phyloP scores from a whole-genome alignment of 345 rosid genomes.

The Boechera divaricarpa region DNA sequence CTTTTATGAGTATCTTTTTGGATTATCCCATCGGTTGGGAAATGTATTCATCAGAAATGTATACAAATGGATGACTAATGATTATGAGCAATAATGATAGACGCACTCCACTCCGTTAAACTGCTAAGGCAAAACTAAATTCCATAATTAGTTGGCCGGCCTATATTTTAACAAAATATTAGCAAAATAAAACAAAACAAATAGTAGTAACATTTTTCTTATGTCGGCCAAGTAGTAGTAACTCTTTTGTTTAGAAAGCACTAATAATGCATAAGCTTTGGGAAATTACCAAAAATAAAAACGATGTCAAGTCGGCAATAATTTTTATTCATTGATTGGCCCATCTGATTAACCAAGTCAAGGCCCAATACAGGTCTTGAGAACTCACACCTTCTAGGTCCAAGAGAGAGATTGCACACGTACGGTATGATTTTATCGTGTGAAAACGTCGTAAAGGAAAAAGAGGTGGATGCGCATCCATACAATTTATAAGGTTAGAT shows the following conservation, averaged over 20 bases:
- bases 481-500: not conserved
- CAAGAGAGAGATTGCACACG: not conserved
- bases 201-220: not conserved
- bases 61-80: not conserved
- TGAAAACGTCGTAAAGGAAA: no score
- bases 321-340: not conserved
- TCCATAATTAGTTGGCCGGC: not conserved
- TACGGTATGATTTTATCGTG: not conserved
- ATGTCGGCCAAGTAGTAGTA: not conserved
- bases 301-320: not conserved
- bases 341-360: not conserved
- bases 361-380: slow-evolving; percentile 20
- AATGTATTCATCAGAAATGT: not conserved
- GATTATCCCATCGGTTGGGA: not conserved
- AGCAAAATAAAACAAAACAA: not conserved
- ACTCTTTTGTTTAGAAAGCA: not conserved
- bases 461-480: not conserved
- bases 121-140: slow-evolving; percentile 5
- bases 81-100: slow-evolving; percentile 8
- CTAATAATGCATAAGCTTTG: slow-evolving; percentile 1
- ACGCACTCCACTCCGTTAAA: slow-evolving; percentile 8
- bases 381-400: slow-evolving; percentile 14
- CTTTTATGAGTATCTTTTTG: not conserved
- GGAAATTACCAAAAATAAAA: not conserved
- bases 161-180: not conserved